Evolutionary conservation across 805 yeast species (phyloP).

Genomic region (Wickerhamomyces hampshirensis): DNA sequence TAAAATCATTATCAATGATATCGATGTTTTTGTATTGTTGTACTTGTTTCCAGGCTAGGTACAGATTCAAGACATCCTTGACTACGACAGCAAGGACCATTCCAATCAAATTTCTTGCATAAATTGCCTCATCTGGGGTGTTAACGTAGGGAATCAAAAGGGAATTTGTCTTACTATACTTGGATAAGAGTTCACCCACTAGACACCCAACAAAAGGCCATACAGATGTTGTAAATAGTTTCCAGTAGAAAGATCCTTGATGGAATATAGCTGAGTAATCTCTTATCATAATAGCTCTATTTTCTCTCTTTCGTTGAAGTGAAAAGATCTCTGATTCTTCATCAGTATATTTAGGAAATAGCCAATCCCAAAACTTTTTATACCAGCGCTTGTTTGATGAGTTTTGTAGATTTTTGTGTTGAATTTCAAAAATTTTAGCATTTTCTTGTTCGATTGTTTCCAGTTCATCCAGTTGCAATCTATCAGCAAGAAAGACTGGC

Average conservation of each 20-base stretch:
- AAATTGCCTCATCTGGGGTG: conserved; percentile 35
- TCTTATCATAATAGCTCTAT: conserved; percentile 19
- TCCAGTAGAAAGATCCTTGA: conserved; percentile 12
- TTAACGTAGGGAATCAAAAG: conserved; percentile 18
- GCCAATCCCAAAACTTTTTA: conserved; percentile 1
- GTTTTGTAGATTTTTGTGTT: conserved; percentile 1
- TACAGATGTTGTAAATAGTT: conserved; percentile 12
- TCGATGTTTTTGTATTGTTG: conserved; percentile 24
- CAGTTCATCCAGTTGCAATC: conserved; percentile 27
- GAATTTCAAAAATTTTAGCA: conserved; percentile 8
- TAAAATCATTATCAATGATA: conserved; percentile 12
- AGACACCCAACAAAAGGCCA: conserved; percentile 30
- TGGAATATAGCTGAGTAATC: conserved; percentile 28
- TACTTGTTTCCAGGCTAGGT: conserved; percentile 28
- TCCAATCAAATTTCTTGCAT: conserved; percentile 31
- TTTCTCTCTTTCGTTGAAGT: conserved; percentile 21
- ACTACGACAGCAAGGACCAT: conserved; percentile 25
- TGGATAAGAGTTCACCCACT: conserved; percentile 20
- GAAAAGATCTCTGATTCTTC: conserved; percentile 10
- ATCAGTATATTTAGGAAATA: conserved; percentile 5
- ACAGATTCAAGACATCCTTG: conserved; percentile 30
- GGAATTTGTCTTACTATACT: conserved; percentile 19
- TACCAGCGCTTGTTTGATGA: conserved; percentile 1
- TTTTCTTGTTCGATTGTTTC: conserved; percentile 30
- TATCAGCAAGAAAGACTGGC: conserved; percentile 31